These are phyloP conservation scores for Collariella sp. DNA, from an alignment of 495 filamentous ascomycete genomes.

Conservation along the genomic window DNA sequence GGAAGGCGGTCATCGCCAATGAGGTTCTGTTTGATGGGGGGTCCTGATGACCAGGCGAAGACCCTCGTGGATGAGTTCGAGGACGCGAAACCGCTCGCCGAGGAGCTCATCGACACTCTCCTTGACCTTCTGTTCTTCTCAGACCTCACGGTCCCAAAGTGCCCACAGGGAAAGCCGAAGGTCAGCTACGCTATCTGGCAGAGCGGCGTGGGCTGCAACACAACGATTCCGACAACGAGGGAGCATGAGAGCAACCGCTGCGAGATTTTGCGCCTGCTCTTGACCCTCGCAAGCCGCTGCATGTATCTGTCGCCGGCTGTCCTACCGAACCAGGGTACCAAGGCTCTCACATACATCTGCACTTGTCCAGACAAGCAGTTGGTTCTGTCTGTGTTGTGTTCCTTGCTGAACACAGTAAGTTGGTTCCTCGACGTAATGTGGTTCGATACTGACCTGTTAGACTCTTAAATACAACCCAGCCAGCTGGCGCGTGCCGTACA, in stretches of 20 bases:
- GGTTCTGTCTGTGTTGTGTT: slow-evolving; percentile 82
- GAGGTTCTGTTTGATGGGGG: slow-evolving; percentile 87
- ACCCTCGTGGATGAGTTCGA: slow-evolving; percentile 57
- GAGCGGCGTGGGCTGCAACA: slow-evolving; percentile 92
- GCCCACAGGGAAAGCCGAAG: slow-evolving; percentile 60
- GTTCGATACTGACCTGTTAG: slow-evolving; percentile 36
- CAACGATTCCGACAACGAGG: slow-evolving; percentile 75
- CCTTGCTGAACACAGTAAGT: slow-evolving; percentile 88
- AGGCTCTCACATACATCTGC: slow-evolving; percentile 78
- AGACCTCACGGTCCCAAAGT: slow-evolving; percentile 70
- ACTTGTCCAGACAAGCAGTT: slow-evolving; percentile 85
- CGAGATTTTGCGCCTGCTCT: slow-evolving; percentile 77
- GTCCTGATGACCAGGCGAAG: slow-evolving; percentile 44
- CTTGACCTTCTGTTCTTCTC: slow-evolving; percentile 87
- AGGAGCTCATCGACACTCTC: slow-evolving; percentile 87
- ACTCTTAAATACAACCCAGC: slow-evolving; percentile 96
- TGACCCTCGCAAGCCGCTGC: slow-evolving; percentile 80
- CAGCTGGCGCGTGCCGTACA: slow-evolving; percentile 89
- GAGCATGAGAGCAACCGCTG: slow-evolving; percentile 86
- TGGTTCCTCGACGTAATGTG: not conserved
- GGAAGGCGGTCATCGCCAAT: slow-evolving; percentile 44
- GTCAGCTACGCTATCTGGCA: slow-evolving; percentile 96
- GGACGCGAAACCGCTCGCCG: slow-evolving; percentile 77
- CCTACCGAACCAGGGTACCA: slow-evolving; percentile 76
- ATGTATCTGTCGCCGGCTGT: slow-evolving; percentile 85